These are phyloP conservation scores for Claviceps capensis DNA, from an alignment of 2,329 filamentous ascomycete genomes.

Conservation along the genomic window DNA sequence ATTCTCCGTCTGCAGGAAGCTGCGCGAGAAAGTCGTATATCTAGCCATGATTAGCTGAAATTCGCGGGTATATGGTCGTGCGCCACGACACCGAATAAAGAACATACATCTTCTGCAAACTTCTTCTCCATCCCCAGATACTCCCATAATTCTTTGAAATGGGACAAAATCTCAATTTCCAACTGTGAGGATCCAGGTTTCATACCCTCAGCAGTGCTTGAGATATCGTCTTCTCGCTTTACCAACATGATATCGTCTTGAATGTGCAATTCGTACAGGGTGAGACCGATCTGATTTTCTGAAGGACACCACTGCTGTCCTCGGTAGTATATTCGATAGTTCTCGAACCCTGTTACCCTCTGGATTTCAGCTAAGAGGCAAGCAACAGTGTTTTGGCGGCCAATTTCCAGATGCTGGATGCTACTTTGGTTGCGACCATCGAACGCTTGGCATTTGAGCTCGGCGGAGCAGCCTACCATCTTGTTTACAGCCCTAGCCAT, in stretches of 20 bases:
- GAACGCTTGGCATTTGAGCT: constrained; percentile 63
- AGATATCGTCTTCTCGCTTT: constrained; percentile 39
- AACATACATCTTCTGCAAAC: constrained; percentile 49
- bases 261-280: constrained; percentile 55
- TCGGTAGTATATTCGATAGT: constrained; percentile 58
- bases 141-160: constrained; percentile 74
- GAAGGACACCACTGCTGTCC: constrained; percentile 52
- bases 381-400: constrained; percentile 54
- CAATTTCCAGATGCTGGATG: constrained; percentile 50
- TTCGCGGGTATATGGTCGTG: not conserved
- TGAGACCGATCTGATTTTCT: constrained; percentile 43
- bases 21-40: constrained; percentile 58
- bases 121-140: constrained; percentile 62
- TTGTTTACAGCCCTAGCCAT: constrained; percentile 37
- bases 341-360: constrained; percentile 59
- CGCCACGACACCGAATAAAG: not conserved
- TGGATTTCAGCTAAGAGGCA: constrained; percentile 55
- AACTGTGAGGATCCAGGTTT: constrained; percentile 45
- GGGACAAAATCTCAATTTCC: constrained; percentile 65
- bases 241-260: constrained; percentile 53
- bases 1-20: constrained; percentile 53
- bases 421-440: constrained; percentile 45
- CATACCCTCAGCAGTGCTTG: constrained; percentile 28
- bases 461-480: constrained; percentile 48
- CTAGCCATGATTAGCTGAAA: constrained; percentile 20